Evolutionary conservation across 495 filamentous ascomycete genomes (phyloP).

Genomic region (Aspergillus homomorphus): DNA sequence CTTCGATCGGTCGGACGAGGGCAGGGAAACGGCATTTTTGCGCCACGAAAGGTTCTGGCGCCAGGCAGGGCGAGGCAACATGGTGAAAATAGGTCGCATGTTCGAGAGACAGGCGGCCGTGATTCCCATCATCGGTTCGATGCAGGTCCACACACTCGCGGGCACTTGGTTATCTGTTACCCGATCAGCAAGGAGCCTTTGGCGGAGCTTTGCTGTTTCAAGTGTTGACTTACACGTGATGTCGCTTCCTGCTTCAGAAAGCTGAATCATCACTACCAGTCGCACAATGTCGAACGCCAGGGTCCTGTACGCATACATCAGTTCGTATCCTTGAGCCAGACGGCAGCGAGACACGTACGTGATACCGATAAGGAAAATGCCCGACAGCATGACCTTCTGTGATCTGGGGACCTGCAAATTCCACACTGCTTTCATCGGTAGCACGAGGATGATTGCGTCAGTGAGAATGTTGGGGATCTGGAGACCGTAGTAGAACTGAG

Average conservation of each 20-base stretch:
- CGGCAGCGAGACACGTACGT: conserved; percentile 23
- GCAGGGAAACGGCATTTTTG: background rate
- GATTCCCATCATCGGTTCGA: conserved; percentile 35
- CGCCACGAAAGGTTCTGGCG: background rate
- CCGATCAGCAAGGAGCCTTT: background rate
- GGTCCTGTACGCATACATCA: conserved; percentile 17
- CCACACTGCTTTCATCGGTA: conserved; percentile 51
- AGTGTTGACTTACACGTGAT: conserved; percentile 24
- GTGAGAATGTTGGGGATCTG: conserved; percentile 44
- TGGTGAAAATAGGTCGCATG: conserved; percentile 31
- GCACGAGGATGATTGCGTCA: conserved; percentile 42
- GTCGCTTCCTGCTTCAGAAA: conserved; percentile 23
- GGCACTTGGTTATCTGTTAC: conserved; percentile 30
- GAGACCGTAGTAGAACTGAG: conserved; percentile 36
- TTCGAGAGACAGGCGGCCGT: conserved; percentile 34
- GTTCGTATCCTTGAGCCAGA: background rate
- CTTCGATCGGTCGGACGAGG: background rate
- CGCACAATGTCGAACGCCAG: conserved; percentile 32
- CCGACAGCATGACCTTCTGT: conserved; percentile 38
- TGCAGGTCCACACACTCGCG: conserved; percentile 36
- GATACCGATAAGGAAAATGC: conserved; percentile 42
- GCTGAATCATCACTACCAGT: conserved; percentile 25
- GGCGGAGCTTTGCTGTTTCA: background rate
- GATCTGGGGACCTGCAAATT: conserved; percentile 35
- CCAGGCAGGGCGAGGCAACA: background rate